Percentiles rank a stretch among this genome's conserved stretches.
Evolutionary conservation across 768 basidiomycete genomes (phyloP).

Genomic region (Calocera viscosa): DNA sequence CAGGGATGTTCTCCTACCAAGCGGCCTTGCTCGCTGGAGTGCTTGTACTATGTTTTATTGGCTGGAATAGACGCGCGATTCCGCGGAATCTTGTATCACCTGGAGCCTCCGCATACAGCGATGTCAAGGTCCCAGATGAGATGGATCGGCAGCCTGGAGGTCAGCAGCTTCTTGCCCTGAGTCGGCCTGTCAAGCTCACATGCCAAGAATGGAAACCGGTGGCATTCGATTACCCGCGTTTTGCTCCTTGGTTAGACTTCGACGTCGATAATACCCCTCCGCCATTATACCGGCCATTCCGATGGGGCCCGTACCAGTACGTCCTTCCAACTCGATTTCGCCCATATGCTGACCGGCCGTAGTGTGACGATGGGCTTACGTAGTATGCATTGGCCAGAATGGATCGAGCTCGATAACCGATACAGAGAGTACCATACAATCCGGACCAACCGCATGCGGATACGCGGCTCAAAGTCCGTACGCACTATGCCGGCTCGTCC

Average conservation of each 20-base stretch:
- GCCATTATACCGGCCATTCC: slow-evolving; percentile 20
- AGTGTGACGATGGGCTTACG: slow-evolving; percentile 62
- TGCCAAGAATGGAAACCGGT: slow-evolving; percentile 7
- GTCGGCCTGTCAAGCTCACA: not conserved
- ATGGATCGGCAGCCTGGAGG: slow-evolving; percentile 1
- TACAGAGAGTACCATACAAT: slow-evolving; percentile 46
- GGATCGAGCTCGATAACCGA: slow-evolving; percentile 60
- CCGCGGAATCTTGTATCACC: too few relatives aligned
- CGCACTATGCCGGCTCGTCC: slow-evolving; percentile 39
- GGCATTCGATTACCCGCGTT: slow-evolving; percentile 12
- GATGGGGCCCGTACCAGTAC: slow-evolving; percentile 17
- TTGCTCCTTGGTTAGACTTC: slow-evolving; percentile 9
- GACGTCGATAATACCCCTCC: slow-evolving; percentile 17
- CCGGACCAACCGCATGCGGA: slow-evolving; percentile 35
- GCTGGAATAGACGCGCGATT: too few relatives aligned
- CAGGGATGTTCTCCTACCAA: too few relatives aligned
- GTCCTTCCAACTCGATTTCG: not conserved
- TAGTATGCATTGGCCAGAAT: slow-evolving; percentile 54
- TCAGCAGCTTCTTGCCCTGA: not conserved
- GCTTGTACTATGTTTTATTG: too few relatives aligned
- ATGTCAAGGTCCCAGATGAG: slow-evolving; percentile 2
- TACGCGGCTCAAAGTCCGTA: slow-evolving; percentile 39
- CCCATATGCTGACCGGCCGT: not conserved
- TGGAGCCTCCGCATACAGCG: not conserved
- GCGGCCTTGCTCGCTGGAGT: too few relatives aligned